phyloP scores from a whole-genome alignment of 768 basidiomycete species.

The Xerocomus potaroensis region DNA sequence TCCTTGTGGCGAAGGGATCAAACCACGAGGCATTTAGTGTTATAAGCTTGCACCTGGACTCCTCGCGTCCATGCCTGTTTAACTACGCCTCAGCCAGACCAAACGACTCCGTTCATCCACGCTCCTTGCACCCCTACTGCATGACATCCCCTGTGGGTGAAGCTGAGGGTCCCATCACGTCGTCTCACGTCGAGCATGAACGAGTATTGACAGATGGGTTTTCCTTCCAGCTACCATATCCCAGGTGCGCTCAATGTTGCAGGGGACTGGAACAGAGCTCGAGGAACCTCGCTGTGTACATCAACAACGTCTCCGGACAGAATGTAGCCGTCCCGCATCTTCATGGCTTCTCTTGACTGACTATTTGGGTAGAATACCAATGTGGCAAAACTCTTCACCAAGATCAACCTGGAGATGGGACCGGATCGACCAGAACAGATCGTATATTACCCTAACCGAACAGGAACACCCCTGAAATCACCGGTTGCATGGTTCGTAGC shows the following conservation, averaged over 20 bases:
- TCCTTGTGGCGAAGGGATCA: no score
- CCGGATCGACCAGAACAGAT: slow-evolving; percentile 18
- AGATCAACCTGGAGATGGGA: slow-evolving; percentile 23
- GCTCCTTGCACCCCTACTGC: no score
- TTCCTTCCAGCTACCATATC: no score
- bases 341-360: slow-evolving; percentile 1
- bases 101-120: no score
- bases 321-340: slow-evolving; percentile 7
- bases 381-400: slow-evolving; percentile 33
- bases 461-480: slow-evolving; percentile 33
- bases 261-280: slow-evolving; percentile 1
- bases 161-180: no score
- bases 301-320: slow-evolving; percentile 23
- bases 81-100: no score
- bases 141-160: no score
- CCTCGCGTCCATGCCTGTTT: no score
- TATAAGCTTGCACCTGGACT: no score
- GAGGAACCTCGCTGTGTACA: slow-evolving; percentile 24
- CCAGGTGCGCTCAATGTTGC: slow-evolving; percentile 7
- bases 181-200: no score
- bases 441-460: slow-evolving; percentile 37
- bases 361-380: slow-evolving; percentile 31
- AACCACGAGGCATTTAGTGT: no score
- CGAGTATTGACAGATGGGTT: no score
- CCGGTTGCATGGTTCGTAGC: slow-evolving; percentile 34